These are phyloP conservation scores for Erodium chrysanthum DNA, from an alignment of 441 rosid species.

Conservation along the genomic window DNA sequence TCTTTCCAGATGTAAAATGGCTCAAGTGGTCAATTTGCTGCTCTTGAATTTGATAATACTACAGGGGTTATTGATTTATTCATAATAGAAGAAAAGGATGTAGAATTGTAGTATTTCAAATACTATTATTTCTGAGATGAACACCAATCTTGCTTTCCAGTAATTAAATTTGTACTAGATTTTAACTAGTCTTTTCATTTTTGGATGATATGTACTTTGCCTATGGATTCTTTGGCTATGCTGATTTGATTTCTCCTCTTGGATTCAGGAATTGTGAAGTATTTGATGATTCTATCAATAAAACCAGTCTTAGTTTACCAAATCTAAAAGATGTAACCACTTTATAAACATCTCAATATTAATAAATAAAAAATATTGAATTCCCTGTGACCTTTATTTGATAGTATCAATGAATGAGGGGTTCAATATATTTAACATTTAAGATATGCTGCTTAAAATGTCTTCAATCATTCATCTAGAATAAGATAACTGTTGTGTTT, in stretches of 20 bases:
- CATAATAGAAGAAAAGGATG: conserved; percentile 4
- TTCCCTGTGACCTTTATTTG: not conserved
- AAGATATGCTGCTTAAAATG: not conserved
- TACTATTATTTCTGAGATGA: not conserved
- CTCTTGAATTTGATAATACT: not conserved
- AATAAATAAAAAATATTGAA: too few relatives aligned
- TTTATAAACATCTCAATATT: not conserved
- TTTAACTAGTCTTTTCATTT: not conserved
- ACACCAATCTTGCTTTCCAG: not conserved
- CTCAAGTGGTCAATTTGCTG: not conserved
- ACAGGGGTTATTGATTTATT: conserved; percentile 3
- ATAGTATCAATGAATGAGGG: not conserved
- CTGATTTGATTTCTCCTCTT: too few relatives aligned
- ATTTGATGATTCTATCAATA: too few relatives aligned
- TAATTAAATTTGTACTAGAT: not conserved
- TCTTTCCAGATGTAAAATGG: conserved; percentile 15
- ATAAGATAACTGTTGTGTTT: too few relatives aligned
- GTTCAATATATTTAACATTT: not conserved
- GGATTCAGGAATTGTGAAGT: too few relatives aligned
- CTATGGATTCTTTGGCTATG: not conserved
- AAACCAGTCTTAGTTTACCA: too few relatives aligned
- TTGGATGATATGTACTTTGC: too few relatives aligned
- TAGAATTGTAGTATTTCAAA: not conserved
- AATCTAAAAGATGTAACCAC: too few relatives aligned
- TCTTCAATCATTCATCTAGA: not conserved